Evolutionary conservation across 2,329 filamentous ascomycete species (phyloP), one percentile per base, ranked within the genome.

Genomic region (Calcarisporium arbuscula): DNA sequence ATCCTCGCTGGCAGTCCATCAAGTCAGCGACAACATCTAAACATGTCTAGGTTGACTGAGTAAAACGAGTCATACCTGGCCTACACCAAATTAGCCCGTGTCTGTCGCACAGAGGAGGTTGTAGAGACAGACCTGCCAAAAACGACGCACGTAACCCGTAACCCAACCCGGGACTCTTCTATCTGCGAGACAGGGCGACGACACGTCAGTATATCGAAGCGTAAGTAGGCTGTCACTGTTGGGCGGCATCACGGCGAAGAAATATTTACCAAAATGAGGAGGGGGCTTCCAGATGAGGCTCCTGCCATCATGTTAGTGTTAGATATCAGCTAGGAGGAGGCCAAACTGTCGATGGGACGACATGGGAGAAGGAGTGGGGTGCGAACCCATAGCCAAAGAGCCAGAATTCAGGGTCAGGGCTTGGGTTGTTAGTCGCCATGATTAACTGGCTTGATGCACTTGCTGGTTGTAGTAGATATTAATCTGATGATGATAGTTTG

Each of bases 251-350:
- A 20, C 21, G 26, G 12, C 14, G 29, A 26, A n/a, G 26, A 15
- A 29, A 35, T 30, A 36, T 18, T 44, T 80, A 95, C 90, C 90
- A 57, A 84, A 95, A 57, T 95, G 85, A 47, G 92, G 92, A 42
- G 92, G 92, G 37, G 92, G 90, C 60, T 96, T 98, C 89, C 89
- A 98, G 51, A 98, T 95, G 57, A 98, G 65, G 58, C 88, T 95
- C 64, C 90, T 67, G 38, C 20, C 28, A 33, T 11, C 9, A n/a
- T n/a, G n/a, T n/a, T n/a, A 18, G n/a, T 17, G 14, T 25, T 25
- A 25, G 22, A 9, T 25, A 30, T 20, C 28, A 31, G 27, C 15
- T 17, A 10, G 23, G 12, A n/a, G 17, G 19, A 15, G 11, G 15
- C 15, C 5, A 30, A 14, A 11, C 23, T n/a, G 19, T 14, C 30